phyloP scores from a whole-genome alignment of 2,329 filamentous ascomycete genomes.

The Botrytis paeoniae region DNA sequence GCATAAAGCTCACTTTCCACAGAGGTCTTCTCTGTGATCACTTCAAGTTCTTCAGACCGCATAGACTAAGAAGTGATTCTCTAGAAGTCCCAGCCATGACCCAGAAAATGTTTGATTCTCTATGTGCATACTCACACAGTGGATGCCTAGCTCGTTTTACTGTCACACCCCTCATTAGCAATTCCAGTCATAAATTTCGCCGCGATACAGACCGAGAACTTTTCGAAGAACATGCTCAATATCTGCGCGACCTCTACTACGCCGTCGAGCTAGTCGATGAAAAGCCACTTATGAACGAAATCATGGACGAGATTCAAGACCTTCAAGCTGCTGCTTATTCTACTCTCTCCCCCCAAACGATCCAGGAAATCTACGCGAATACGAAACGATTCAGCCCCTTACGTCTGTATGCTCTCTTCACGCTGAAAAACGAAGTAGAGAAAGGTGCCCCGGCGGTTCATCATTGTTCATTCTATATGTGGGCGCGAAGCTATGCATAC shows the following conservation, averaged over 20 bases:
- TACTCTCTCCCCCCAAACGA: neutral
- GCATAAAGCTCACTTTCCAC: neutral
- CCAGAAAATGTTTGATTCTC: neutral
- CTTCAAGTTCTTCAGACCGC: neutral
- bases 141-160: neutral
- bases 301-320: neutral
- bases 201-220: neutral
- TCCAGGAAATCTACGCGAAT: neutral
- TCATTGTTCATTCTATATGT: neutral
- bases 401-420: neutral
- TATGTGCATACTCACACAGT: neutral
- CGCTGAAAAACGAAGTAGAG: neutral
- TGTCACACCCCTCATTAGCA: neutral
- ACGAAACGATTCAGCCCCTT: neutral
- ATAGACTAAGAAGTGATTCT: neutral
- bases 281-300: neutral
- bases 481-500: neutral
- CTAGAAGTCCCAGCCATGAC: neutral
- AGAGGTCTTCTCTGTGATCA: neutral
- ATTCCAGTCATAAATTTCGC: no score
- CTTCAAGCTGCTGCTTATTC: neutral
- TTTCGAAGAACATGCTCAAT: neutral
- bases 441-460: rapidly evolving
- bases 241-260: neutral
- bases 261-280: neutral